Base-by-base conservation (phyloP, 164 flowering plant genomes). In the Kalanchoe fedtschenkoi region DNA sequence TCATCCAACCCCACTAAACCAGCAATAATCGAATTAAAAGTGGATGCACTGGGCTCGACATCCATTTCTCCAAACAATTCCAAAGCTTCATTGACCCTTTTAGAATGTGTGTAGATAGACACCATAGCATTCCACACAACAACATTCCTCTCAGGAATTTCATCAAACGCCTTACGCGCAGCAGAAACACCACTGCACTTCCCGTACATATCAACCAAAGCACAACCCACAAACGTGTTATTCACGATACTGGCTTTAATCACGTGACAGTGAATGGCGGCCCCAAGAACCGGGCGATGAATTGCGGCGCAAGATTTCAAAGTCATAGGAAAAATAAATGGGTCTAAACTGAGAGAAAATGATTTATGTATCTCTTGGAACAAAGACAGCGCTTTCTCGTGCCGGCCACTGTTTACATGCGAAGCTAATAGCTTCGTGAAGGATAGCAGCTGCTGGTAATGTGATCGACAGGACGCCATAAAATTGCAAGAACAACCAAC, bases 121-220 rank as follows among this genome's bases (percentile, higher is more conserved):
- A 87, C 75, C 78, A 87, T 77, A 0, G 85, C 73, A 60, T 82
- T 87, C 86, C 87, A 87, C 15, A 78, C 77, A 19, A 87, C 85
- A 0, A 68, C 83, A 57, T 80, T 84, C 63, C 82, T 53, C 8
- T 74, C 63, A 39, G 80, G 72, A 69, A 72, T 75, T 83, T 83
- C 88, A 22, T 87, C 87, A 66, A 87, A 84, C 83, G 84, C 15
- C 19, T 73, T 64, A 35, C 86, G 84, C 1, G 93, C 87, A 0
- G 59, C 29, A 0, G 56, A 15, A 11, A 77, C 8, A 1, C 82
- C 81, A 30, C 69, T 62, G 68, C 85, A 87, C 67, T 84, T 82
- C 0, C 87, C 93, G 6, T 84, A 83, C 79, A 83, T 68, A 53
- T 77, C 79, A 9, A 85, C 71, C 3, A 87, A 79, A 24, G 83